These are phyloP conservation scores for Pythium chondricola DNA, from an alignment of 352 stramenopile species.

Conservation along the genomic window DNA sequence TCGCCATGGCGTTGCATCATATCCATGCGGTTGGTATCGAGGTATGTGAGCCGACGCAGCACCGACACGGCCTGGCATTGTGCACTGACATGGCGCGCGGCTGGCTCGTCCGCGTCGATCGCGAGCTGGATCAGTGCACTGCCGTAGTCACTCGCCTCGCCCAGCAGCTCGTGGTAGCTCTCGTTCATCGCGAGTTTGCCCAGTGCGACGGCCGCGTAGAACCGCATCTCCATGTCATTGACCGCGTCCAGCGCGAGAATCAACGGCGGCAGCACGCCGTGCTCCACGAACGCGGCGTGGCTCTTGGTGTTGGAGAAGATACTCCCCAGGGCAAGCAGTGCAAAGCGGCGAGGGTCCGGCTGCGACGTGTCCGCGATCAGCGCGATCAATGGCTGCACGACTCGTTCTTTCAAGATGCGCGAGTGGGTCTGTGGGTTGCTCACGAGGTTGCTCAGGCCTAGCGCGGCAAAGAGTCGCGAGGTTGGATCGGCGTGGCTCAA, in stretches of 20 bases:
- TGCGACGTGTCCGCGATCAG: constrained; percentile 36
- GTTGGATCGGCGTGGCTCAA: constrained; percentile 55
- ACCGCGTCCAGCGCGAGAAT: constrained; percentile 47
- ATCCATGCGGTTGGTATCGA: constrained; percentile 79
- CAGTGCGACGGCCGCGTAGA: constrained; percentile 91
- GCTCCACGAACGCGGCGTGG: constrained; percentile 66
- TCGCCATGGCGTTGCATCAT: constrained; percentile 64
- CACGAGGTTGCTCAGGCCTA: constrained; percentile 90
- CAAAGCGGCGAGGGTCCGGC: constrained; percentile 65
- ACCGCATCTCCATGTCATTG: constrained; percentile 88
- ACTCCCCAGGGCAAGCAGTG: constrained; percentile 80
- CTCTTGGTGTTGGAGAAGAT: constrained; percentile 61
- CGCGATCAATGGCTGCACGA: constrained; percentile 48
- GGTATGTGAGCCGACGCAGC: constrained; percentile 76
- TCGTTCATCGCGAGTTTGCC: constrained; percentile 90
- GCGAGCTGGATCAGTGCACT: constrained; percentile 48
- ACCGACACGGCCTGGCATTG: constrained; percentile 90
- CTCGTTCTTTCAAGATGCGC: constrained; percentile 53
- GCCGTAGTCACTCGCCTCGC: constrained; percentile 40
- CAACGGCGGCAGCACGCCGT: constrained; percentile 64
- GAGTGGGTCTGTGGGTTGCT: constrained; percentile 78
- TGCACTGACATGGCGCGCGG: constrained; percentile 34
- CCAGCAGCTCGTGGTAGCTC: constrained; percentile 58
- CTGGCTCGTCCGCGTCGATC: constrained; percentile 33
- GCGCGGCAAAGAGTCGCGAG: constrained; percentile 79